Evolutionary conservation across 2,329 filamentous ascomycete species (phyloP).

Genomic region (Lasiodiplodia hormozganensis): DNA sequence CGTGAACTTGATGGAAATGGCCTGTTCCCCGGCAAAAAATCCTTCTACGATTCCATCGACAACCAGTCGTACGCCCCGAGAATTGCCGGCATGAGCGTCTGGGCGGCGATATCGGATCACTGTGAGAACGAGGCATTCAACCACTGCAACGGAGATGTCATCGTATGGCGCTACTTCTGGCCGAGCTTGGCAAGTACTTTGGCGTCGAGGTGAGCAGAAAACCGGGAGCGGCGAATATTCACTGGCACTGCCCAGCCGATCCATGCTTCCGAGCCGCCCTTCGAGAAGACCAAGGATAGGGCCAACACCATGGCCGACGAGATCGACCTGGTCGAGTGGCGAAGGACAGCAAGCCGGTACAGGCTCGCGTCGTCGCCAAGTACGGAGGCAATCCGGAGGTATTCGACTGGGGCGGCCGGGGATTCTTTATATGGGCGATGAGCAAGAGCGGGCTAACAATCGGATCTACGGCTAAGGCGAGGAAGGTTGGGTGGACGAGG

Average conservation of each 20-base stretch:
- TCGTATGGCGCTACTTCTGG: slow-evolving; percentile 51
- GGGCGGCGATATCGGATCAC: slow-evolving; percentile 41
- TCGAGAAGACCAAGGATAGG: background rate
- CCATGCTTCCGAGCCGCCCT: background rate
- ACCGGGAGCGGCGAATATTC: background rate
- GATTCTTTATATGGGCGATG: background rate
- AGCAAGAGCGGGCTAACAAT: background rate
- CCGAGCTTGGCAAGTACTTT: slow-evolving; percentile 48
- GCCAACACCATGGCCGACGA: background rate
- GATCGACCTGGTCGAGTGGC: background rate
- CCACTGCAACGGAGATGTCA: slow-evolving; percentile 48
- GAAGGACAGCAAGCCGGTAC: background rate
- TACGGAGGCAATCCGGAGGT: background rate
- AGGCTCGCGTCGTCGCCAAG: background rate
- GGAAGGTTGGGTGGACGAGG: background rate
- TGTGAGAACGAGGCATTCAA: slow-evolving; percentile 52
- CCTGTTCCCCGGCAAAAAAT: slow-evolving; percentile 44
- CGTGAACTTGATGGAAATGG: slow-evolving; percentile 45
- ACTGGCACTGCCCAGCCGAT: too few species aligned
- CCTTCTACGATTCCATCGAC: slow-evolving; percentile 45
- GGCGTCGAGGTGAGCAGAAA: slow-evolving; percentile 35
- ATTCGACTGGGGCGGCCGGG: background rate
- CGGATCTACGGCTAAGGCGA: background rate
- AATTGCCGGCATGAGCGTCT: slow-evolving; percentile 48
- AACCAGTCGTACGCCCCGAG: slow-evolving; percentile 42